A percentile compares a stretch with the other conserved stretches of the same genome.
Evolutionary conservation across 441 rosid species (phyloP).

Genomic region (Macaranga tanarius): DNA sequence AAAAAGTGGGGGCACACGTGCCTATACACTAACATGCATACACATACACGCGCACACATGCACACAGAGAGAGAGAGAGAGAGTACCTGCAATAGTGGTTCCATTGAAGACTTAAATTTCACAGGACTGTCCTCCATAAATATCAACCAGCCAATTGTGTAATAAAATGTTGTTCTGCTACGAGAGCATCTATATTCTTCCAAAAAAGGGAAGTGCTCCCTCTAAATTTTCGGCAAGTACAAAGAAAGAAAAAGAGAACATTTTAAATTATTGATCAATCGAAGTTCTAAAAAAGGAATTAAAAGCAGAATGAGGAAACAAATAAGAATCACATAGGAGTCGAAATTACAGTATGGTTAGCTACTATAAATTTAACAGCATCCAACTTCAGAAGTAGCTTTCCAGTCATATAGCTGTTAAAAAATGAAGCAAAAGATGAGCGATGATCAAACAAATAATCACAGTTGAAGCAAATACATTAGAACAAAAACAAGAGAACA

Average conservation of each 20-base stretch:
- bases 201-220: conserved; percentile 93
- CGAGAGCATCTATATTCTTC: conserved; percentile 95
- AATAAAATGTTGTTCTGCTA: conserved; percentile 95
- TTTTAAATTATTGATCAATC: conserved; percentile 4
- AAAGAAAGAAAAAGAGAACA: not conserved
- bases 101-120: conserved; percentile 97
- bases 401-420: conserved; percentile 93
- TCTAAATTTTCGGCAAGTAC: conserved; percentile 44
- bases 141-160: conserved; percentile 93
- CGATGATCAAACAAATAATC: conserved; percentile 16
- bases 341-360: conserved; percentile 85
- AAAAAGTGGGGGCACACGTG: too few species aligned
- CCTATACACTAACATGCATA: not conserved
- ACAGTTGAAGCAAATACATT: conserved; percentile 4
- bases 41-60: not conserved
- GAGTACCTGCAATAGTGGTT: conserved; percentile 78
- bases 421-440: conserved; percentile 11
- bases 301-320: conserved; percentile 17
- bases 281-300: conserved; percentile 14
- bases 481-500: conserved; percentile 22
- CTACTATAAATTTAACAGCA: conserved; percentile 78
- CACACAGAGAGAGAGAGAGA: not conserved
- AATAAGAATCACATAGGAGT: conserved; percentile 23
- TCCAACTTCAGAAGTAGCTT: conserved; percentile 96
- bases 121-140: conserved; percentile 96